Conservation (phyloP, 2,329 filamentous ascomycete species). For the Pestalotiopsis sp. region DNA sequence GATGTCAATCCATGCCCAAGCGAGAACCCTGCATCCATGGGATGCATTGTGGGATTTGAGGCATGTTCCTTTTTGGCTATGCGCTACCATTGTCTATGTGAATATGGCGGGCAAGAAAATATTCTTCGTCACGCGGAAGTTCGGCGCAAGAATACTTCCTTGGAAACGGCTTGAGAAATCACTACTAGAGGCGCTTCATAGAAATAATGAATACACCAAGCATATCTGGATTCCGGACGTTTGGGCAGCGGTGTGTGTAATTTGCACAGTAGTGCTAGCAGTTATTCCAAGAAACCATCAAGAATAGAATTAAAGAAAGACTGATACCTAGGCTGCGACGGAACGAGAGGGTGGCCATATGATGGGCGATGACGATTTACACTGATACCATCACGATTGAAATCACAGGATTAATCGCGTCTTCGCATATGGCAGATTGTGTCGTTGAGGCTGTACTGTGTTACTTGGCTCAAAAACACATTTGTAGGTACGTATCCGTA, state of each 20-base stretch:
- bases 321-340: no score
- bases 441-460: not conserved
- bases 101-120: not conserved
- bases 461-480: not conserved
- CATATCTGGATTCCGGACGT: no score
- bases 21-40: conserved; percentile 3
- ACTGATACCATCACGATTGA: not conserved
- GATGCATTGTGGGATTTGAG: not conserved
- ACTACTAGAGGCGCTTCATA: no score
- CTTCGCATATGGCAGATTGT: not conserved
- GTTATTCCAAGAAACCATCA: no score
- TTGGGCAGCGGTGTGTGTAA: no score
- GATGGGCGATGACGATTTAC: not conserved
- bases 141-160: no score
- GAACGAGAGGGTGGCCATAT: no score
- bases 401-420: not conserved
- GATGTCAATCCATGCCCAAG: conserved; percentile 9
- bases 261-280: no score
- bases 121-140: not conserved
- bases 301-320: no score
- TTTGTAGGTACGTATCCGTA: not conserved
- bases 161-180: no score
- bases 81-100: not conserved
- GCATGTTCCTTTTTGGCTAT: not conserved
- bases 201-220: no score